Evolutionary conservation across 176 grass and related monocot species (phyloP).

Genomic region (Triticum dicoccoides): DNA sequence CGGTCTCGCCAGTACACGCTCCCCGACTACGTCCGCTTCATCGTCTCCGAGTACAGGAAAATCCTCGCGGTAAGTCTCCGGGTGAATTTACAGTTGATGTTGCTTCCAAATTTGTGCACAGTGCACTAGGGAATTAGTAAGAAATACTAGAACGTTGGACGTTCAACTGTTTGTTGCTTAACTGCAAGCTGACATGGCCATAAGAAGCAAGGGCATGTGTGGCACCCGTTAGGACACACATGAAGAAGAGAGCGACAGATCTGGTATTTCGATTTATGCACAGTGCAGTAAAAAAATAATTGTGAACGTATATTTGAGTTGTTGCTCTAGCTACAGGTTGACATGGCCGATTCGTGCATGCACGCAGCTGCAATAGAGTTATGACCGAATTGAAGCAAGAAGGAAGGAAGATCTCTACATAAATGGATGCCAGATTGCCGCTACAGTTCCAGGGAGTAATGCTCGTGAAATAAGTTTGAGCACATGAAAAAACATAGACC

Average conservation of each 20-base stretch:
- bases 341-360: neutral
- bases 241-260: neutral
- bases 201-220: too few species aligned
- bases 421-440: neutral
- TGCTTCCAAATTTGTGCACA: neutral
- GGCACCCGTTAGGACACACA: neutral
- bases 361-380: neutral
- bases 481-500: slow-evolving; percentile 9
- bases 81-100: neutral
- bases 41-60: slow-evolving; percentile 85
- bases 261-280: neutral
- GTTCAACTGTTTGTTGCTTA: neutral
- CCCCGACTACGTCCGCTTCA: slow-evolving; percentile 76
- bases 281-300: neutral
- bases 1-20: slow-evolving; percentile 78
- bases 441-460: neutral
- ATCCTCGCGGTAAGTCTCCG: slow-evolving; percentile 50
- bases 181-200: neutral
- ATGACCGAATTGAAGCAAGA: neutral
- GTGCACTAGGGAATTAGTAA: neutral
- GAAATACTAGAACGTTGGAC: neutral
- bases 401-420: neutral
- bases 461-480: neutral
- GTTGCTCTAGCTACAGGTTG: neutral
- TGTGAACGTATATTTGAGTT: neutral